Evolutionary conservation across 805 yeast genomes (phyloP).

Genomic region (Metschnikowia shivogae): DNA sequence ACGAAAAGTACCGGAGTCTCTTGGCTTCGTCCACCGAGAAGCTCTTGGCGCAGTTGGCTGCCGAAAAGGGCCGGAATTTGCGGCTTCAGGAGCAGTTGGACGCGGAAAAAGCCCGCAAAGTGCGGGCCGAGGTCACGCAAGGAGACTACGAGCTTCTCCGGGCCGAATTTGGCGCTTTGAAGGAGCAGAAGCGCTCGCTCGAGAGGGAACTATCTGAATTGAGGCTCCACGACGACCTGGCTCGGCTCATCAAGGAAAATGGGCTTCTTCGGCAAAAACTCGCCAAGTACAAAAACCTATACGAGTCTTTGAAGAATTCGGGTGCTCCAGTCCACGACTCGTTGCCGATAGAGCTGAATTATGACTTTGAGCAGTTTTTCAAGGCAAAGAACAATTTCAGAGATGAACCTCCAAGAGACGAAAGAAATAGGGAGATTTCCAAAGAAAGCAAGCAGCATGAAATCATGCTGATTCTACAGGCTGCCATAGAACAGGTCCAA

Average conservation of each 20-base stretch:
- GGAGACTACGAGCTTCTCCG: slow-evolving; percentile 10
- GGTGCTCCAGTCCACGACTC: no score
- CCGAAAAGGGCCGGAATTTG: slow-evolving; percentile 1
- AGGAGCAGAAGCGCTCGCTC: slow-evolving; percentile 5
- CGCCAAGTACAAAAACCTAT: slow-evolving; percentile 32
- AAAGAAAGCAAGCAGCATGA: background rate
- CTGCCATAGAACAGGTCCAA: background rate
- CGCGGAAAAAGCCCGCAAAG: background rate
- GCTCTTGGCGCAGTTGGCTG: slow-evolving; percentile 18
- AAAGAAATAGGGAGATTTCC: background rate
- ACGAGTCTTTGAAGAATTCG: slow-evolving; percentile 14
- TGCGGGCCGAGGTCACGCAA: slow-evolving; percentile 4
- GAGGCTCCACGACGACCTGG: slow-evolving; percentile 8
- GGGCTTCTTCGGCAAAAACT: slow-evolving; percentile 31
- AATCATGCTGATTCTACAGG: background rate
- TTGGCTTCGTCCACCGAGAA: slow-evolving; percentile 27
- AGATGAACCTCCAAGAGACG: background rate
- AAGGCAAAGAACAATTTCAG: no score
- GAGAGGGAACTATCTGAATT: slow-evolving; percentile 5
- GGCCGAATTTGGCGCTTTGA: slow-evolving; percentile 1
- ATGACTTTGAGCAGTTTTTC: no score
- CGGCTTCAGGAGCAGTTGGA: slow-evolving; percentile 8
- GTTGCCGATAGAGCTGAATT: no score
- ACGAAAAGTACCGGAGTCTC: slow-evolving; percentile 25
- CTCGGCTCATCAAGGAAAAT: slow-evolving; percentile 25